These are phyloP conservation scores for Tolypocladium cylindrosporum DNA, from an alignment of 2,329 filamentous ascomycete species.

Conservation along the genomic window DNA sequence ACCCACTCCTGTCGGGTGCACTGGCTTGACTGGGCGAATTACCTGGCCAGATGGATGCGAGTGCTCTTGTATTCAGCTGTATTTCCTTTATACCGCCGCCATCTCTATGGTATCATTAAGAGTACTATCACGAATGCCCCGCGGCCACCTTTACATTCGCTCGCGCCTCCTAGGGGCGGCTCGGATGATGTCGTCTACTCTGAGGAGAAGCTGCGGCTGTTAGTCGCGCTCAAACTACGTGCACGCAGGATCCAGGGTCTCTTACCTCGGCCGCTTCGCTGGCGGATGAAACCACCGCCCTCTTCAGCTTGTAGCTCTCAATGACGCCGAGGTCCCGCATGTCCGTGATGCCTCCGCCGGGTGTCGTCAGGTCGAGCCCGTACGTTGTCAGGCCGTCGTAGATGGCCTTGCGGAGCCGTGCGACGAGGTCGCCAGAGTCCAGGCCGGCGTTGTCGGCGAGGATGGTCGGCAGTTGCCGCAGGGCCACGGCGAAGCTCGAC, in stretches of 20 bases:
- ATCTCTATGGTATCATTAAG: conserved; percentile 1
- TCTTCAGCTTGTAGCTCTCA: conserved; percentile 98
- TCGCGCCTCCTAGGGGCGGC: conserved; percentile 62
- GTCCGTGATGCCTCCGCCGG: conserved; percentile 85
- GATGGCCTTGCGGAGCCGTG: conserved; percentile 82
- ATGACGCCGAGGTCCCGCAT: conserved; percentile 94
- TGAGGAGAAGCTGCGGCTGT: conserved; percentile 61
- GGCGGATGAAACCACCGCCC: conserved; percentile 91
- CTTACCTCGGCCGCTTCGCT: conserved; percentile 93
- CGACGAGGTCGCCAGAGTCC: conserved; percentile 89
- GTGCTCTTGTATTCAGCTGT: not conserved
- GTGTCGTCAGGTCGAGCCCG: conserved; percentile 78
- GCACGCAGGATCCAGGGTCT: conserved; percentile 1
- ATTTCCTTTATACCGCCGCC: not conserved
- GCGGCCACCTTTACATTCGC: conserved; percentile 19
- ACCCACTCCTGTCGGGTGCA: not conserved
- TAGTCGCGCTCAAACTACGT: not conserved
- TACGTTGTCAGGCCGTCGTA: conserved; percentile 92
- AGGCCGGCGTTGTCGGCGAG: conserved; percentile 95
- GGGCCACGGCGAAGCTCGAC: conserved; percentile 75
- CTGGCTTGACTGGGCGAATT: not conserved
- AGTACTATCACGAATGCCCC: conserved; percentile 1
- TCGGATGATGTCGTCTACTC: conserved; percentile 97
- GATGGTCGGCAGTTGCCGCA: conserved; percentile 91
- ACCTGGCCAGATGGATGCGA: not conserved